A percentile compares a stretch with the other conserved stretches of the same genome.
phyloP scores from a whole-genome alignment of 352 stramenopile genomes.

The Phytophthora pinifolia region DNA sequence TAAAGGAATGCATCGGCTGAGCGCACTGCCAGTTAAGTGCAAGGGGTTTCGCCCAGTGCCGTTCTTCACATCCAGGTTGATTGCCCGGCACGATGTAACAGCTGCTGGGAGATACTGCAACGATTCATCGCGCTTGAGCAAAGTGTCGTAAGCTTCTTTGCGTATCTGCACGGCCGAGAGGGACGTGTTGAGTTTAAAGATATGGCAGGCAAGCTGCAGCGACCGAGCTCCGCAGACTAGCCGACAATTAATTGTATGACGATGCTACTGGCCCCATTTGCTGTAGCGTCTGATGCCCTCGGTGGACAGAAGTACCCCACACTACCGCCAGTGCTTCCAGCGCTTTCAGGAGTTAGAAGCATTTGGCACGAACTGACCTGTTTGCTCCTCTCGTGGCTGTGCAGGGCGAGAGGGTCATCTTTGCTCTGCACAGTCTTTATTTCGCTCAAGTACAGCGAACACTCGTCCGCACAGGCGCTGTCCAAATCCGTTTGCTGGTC shows the following conservation, averaged over 20 bases:
- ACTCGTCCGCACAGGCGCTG: too few relatives aligned
- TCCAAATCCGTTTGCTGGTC: too few relatives aligned
- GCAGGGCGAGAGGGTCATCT: too few relatives aligned
- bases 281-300: neutral
- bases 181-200: too few relatives aligned
- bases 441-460: too few relatives aligned
- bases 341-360: conserved; percentile 2
- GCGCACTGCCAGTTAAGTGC: neutral
- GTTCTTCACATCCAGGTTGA: neutral
- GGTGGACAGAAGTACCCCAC: conserved; percentile 11
- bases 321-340: conserved; percentile 1
- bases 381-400: neutral
- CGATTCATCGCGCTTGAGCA: neutral
- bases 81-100: conserved; percentile 10
- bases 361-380: conserved; percentile 1
- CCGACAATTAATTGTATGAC: conserved; percentile 9
- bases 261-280: conserved; percentile 1
- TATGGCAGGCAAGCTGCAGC: conserved; percentile 1
- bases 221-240: neutral
- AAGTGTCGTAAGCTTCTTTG: too few relatives aligned
- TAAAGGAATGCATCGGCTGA: conserved; percentile 1
- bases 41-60: neutral
- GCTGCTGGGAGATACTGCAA: conserved; percentile 10
- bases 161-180: too few relatives aligned
- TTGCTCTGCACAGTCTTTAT: too few relatives aligned